These are phyloP conservation scores for Neopestalotiopsis clavispora DNA, from an alignment of 2,329 filamentous ascomycete species.

Conservation along the genomic window DNA sequence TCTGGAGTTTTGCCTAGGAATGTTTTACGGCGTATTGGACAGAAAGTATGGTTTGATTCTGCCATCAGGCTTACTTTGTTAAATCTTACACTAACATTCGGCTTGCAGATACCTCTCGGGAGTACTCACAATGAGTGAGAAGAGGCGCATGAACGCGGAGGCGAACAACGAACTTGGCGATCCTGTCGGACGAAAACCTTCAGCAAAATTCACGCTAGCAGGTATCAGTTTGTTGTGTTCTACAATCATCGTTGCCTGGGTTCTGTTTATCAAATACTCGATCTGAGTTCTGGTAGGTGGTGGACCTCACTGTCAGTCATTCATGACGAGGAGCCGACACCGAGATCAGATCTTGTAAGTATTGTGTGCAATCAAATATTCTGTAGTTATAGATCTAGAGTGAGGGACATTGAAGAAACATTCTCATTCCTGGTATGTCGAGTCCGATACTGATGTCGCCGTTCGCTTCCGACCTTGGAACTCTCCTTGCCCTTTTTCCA, in stretches of 20 bases:
- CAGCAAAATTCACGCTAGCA: conserved; percentile 17
- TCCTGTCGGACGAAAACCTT: conserved; percentile 22
- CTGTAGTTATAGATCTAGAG: too few relatives aligned
- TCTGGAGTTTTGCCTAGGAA: conserved; percentile 32
- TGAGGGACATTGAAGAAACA: too few relatives aligned
- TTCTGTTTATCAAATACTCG: conserved; percentile 26
- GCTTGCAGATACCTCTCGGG: conserved; percentile 22
- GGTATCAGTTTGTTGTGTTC: conserved; percentile 15
- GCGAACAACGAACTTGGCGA: conserved; percentile 21
- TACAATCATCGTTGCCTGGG: conserved; percentile 28
- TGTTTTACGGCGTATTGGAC: conserved; percentile 22
- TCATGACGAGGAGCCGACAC: too few relatives aligned
- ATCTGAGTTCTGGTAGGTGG: not conserved
- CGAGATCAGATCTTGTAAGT: too few relatives aligned
- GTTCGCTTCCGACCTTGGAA: too few relatives aligned
- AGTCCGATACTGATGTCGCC: too few relatives aligned
- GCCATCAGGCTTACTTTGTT: too few relatives aligned
- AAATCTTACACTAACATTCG: conserved; percentile 14
- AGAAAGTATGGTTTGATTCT: not conserved
- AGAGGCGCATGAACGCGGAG: conserved; percentile 25
- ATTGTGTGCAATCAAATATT: too few relatives aligned
- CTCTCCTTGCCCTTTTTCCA: too few relatives aligned
- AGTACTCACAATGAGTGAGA: conserved; percentile 25
- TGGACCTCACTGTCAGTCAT: too few relatives aligned
- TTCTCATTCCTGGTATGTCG: too few relatives aligned